These are phyloP conservation scores for Aspergillus ruber DNA, from an alignment of 2,329 filamentous ascomycete genomes.

Conservation along the genomic window DNA sequence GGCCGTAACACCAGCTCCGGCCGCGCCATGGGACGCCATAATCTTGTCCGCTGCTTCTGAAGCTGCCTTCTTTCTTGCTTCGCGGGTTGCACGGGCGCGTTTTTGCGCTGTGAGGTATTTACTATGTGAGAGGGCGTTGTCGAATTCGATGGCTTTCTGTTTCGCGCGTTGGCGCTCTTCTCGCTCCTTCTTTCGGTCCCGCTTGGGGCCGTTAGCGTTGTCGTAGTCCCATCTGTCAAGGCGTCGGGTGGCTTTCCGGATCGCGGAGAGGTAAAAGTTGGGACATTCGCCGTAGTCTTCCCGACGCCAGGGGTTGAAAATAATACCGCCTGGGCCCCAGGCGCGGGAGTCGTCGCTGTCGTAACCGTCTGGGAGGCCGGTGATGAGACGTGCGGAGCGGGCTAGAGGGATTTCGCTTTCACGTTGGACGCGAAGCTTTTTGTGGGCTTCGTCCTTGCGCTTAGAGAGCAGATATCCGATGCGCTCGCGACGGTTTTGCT, in stretches of 20 bases:
- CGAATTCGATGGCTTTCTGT: constrained; percentile 16
- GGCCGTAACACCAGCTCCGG: too few relatives aligned
- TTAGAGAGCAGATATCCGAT: constrained; percentile 43
- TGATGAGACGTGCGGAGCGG: constrained; percentile 37
- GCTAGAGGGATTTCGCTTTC: constrained; percentile 35
- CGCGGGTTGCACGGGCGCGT: constrained; percentile 17
- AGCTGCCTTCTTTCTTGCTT: constrained; percentile 25
- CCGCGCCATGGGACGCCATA: too few relatives aligned
- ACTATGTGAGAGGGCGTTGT: constrained; percentile 9
- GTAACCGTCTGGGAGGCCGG: constrained; percentile 38
- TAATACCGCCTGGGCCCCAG: constrained; percentile 39
- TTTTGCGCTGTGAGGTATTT: constrained; percentile 14
- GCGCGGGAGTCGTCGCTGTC: constrained; percentile 41
- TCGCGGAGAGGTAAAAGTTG: constrained; percentile 37
- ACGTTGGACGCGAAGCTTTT: constrained; percentile 31
- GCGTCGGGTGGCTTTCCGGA: constrained; percentile 37
- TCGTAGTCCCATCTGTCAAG: constrained; percentile 43
- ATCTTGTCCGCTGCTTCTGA: constrained; percentile 13
- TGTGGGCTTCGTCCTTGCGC: constrained; percentile 34
- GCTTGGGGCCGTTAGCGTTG: constrained; percentile 32
- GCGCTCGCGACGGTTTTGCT: constrained; percentile 43
- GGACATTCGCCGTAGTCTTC: constrained; percentile 45
- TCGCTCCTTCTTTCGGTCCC: constrained; percentile 31
- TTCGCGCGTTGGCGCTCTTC: constrained; percentile 32
- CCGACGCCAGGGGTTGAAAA: constrained; percentile 35